phyloP scores from a whole-genome alignment of 129 eudicot species.

The Saposhnikovia divaricata region DNA sequence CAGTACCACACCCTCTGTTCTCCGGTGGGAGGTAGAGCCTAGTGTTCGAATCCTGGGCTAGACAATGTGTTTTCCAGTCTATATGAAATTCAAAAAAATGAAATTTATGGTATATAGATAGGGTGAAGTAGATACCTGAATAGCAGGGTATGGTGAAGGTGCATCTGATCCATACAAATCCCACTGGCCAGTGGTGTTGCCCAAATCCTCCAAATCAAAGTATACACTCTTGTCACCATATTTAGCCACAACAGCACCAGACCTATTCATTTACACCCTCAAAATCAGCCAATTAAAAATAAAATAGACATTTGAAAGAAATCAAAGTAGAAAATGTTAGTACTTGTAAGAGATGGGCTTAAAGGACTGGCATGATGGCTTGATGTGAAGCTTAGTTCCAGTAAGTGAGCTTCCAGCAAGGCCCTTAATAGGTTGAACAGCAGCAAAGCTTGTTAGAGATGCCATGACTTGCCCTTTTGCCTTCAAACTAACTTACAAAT shows the following conservation, averaged over 20 bases:
- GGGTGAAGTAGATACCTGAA: constrained; percentile 49
- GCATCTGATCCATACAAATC: constrained; percentile 98
- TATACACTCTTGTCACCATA: constrained; percentile 97
- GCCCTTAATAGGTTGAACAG: constrained; percentile 42
- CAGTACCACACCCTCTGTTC: too few species aligned
- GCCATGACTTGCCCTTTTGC: constrained; percentile 41
- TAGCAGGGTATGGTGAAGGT: constrained; percentile 92
- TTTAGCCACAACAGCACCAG: constrained; percentile 86
- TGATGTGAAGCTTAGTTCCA: constrained; percentile 78
- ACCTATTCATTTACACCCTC: constrained; percentile 20
- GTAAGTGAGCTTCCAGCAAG: constrained; percentile 65
- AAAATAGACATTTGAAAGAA: background rate
- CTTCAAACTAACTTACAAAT: background rate
- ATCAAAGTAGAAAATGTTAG: background rate
- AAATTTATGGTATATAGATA: background rate
- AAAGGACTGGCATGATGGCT: constrained; percentile 41
- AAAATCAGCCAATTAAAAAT: background rate
- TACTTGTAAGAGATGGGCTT: constrained; percentile 40
- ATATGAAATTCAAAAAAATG: background rate
- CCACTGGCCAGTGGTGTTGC: constrained; percentile 98
- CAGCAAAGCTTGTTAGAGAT: constrained; percentile 71
- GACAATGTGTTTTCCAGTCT: too few species aligned
- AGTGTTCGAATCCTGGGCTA: background rate
- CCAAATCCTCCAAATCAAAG: constrained; percentile 97
- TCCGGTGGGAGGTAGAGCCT: background rate